Conservation (phyloP, 306 rosid genomes). For the Citrullus colocynthis region DNA sequence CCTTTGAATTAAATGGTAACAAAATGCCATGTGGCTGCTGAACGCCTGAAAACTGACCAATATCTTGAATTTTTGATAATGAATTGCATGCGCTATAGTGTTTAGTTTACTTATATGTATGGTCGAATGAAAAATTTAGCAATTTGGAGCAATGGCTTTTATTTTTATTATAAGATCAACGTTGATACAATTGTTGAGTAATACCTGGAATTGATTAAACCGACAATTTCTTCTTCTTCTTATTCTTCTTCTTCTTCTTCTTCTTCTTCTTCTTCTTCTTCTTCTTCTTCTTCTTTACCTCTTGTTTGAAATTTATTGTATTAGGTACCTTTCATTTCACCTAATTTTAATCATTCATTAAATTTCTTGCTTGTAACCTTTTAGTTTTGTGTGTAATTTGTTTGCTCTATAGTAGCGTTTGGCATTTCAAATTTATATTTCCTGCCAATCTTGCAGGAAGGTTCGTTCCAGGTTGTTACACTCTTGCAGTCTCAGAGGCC, state of each 20-base stretch:
- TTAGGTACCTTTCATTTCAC: background rate
- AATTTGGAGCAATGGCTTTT: background rate
- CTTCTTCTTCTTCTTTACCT: background rate
- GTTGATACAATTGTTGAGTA: background rate
- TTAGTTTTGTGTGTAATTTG: background rate
- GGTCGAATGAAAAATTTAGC: background rate
- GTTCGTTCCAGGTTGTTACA: slow-evolving; percentile 79
- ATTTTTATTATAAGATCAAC: background rate
- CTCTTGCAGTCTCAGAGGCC: slow-evolving; percentile 96
- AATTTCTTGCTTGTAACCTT: background rate
- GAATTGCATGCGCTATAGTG: background rate
- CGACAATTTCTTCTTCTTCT: background rate
- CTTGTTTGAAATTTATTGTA: background rate
- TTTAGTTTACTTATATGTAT: background rate
- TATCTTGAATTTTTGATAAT: background rate
- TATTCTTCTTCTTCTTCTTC: no score
- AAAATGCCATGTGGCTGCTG: background rate
- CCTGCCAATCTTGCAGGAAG: slow-evolving; percentile 35
- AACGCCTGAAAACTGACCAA: background rate
- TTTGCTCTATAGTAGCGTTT: background rate
- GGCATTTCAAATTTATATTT: background rate
- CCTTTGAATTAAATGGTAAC: background rate
- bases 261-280: background rate
- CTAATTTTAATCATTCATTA: background rate
- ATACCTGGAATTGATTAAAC: background rate